Base-by-base conservation (phyloP, 192 early-diverging fungal species). In the Gaertneriomyces semiglobifer region DNA sequence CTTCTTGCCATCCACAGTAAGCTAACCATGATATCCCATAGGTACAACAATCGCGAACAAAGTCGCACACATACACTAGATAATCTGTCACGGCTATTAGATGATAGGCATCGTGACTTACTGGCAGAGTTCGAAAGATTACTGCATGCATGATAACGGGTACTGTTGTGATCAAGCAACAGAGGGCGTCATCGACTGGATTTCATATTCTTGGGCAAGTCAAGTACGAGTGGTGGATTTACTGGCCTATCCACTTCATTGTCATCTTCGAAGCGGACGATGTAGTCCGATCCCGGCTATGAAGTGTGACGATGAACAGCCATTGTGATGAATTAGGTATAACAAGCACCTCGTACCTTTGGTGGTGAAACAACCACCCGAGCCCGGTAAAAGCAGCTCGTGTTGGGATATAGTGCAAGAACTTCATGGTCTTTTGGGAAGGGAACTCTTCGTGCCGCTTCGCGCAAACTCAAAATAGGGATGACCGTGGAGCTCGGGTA, bases 301-400 rank as follows among this genome's bases (percentile, higher is more conserved):
- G 54, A 60, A n/a, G 14, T 18, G 10, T 65, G 10, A 40, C 41
- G 25, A 33, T 57, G 63, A 63, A 14, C 10, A 44, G 9, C 10
- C 38, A 14, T 14, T 12, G 48, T 52, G 10, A 52, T 48, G 2
- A 25, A 53, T 2, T 71, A 8, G 6, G 19, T 39, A 9, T 7
- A 10, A 4, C 33, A 10, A 9, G 3, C 43, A 11, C 3, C 45
- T 54, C 25, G n/a, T 71, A 80, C 78, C 76, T 76, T 74, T 33
- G 60, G 64, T 6, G 78, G 72, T 14, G 70, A 53, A 5, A 57
- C 39, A 10, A 68, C 65, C 3, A 82, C 76, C 10, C 44, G 62
- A 10, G 76, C 81, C 25, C 65, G 61, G 53, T 82, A 82, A 51
- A 82, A 82, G 55, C 81, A 82, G 25, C 62, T 80, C 12, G 63